These are phyloP conservation scores for Diaporthe capsici DNA, from an alignment of 2,329 filamentous ascomycete genomes.

Conservation along the genomic window DNA sequence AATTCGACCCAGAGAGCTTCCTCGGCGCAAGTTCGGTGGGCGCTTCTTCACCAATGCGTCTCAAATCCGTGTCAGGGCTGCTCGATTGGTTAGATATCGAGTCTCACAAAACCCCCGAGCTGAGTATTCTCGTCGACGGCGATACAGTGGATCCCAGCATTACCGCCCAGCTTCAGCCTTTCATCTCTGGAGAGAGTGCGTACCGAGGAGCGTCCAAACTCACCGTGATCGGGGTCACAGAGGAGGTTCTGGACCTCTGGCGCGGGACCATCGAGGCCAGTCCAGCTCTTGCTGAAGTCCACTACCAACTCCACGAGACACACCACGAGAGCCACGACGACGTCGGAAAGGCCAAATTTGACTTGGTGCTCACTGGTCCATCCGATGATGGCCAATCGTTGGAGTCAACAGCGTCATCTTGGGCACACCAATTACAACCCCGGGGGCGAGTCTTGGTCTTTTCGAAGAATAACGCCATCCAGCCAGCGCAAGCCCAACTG, in stretches of 20 bases:
- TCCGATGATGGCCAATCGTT: too few species aligned
- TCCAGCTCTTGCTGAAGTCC: too few species aligned
- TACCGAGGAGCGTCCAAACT: neutral
- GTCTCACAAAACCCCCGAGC: neutral
- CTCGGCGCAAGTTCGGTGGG: too few species aligned
- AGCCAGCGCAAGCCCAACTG: too few species aligned
- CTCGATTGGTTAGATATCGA: constrained; percentile 8
- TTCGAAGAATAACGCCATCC: too few species aligned
- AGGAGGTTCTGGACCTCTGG: neutral
- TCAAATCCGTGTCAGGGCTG: neutral
- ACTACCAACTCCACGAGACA: too few species aligned
- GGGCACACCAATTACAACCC: too few species aligned
- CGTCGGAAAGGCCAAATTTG: neutral
- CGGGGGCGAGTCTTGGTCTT: too few species aligned
- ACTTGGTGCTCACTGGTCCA: too few species aligned
- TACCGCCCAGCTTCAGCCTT: neutral
- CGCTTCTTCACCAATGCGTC: too few species aligned
- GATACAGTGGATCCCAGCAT: neutral
- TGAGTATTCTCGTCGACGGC: neutral
- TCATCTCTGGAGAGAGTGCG: neutral
- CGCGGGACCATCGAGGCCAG: neutral
- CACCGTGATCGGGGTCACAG: neutral
- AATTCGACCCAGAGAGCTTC: neutral
- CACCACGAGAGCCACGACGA: neutral
- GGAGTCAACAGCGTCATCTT: too few species aligned